Evolutionary conservation across 805 yeast species (phyloP).

Genomic region (Torulaspora maleeae): DNA sequence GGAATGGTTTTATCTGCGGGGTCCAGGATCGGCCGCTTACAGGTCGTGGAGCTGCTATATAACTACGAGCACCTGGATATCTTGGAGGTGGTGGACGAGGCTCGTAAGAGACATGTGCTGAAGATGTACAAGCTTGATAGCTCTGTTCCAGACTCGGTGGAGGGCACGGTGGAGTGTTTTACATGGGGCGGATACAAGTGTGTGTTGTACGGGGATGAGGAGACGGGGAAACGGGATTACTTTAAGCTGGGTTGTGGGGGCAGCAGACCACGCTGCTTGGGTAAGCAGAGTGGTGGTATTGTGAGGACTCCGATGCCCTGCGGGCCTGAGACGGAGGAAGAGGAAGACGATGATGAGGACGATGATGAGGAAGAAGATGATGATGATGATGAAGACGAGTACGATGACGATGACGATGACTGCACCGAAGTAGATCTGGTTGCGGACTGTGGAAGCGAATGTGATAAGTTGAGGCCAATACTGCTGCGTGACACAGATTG

Average conservation of each 20-base stretch:
- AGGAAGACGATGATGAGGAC: constrained; percentile 12
- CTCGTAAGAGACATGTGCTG: background rate
- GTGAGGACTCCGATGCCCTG: constrained; percentile 14
- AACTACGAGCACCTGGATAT: constrained; percentile 3
- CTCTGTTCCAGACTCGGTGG: background rate
- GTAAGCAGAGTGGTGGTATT: constrained; percentile 8
- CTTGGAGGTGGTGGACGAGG: constrained; percentile 3
- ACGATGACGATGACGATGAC: constrained; percentile 9
- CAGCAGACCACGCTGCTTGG: constrained; percentile 3
- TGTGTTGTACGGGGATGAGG: background rate
- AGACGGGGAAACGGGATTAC: constrained; percentile 1
- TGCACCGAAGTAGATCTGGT: background rate
- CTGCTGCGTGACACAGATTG: constrained; percentile 3
- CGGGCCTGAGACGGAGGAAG: constrained; percentile 7
- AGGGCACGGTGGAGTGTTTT: background rate
- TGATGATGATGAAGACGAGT: constrained; percentile 9
- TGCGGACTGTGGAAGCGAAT: background rate
- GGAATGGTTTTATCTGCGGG: constrained; percentile 4
- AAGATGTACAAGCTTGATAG: constrained; percentile 2
- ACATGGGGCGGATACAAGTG: constrained; percentile 3
- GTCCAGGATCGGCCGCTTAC: constrained; percentile 2
- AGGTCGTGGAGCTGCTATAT: constrained; percentile 2
- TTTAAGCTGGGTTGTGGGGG: constrained; percentile 2
- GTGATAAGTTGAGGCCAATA: constrained; percentile 7
- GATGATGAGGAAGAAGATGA: constrained; percentile 13